A percentile compares a stretch with the other conserved stretches of the same genome.
Evolutionary conservation across 202 grass and related monocot genomes (phyloP).

Genomic region (Saccharum hybrid): DNA sequence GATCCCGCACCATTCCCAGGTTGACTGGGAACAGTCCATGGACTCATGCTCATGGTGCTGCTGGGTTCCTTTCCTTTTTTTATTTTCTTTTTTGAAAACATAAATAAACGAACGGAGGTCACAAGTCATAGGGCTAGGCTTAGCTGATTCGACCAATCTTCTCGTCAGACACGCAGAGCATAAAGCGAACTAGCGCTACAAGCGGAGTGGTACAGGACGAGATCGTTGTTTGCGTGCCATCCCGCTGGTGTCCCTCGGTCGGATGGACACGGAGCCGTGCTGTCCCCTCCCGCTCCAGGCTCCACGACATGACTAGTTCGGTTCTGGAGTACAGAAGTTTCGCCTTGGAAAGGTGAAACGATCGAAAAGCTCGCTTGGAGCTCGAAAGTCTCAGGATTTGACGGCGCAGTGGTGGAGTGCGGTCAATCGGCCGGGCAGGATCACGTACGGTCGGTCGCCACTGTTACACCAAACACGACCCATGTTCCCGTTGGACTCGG

Average conservation of each 20-base stretch:
- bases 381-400: constrained; percentile 9
- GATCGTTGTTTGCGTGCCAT: constrained; percentile 8
- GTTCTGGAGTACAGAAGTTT: not conserved
- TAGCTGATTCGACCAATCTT: constrained; percentile 10
- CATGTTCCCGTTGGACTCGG: not conserved
- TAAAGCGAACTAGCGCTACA: not conserved
- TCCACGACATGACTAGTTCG: too few relatives aligned
- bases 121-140: not conserved
- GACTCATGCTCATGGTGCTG: not conserved
- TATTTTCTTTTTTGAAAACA: too few relatives aligned
- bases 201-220: not conserved
- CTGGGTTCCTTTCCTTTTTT: not conserved
- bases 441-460: not conserved
- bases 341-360: not conserved
- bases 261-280: constrained; percentile 45
- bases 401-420: not conserved
- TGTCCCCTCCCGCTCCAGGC: constrained; percentile 33
- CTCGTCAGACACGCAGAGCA: not conserved
- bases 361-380: not conserved
- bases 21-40: not conserved
- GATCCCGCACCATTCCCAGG: too few relatives aligned
- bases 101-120: not conserved
- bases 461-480: not conserved
- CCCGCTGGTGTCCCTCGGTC: constrained; percentile 41
- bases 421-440: not conserved